phyloP scores from a whole-genome alignment of 2,329 filamentous ascomycete species.

The Curvularia verruculosa region DNA sequence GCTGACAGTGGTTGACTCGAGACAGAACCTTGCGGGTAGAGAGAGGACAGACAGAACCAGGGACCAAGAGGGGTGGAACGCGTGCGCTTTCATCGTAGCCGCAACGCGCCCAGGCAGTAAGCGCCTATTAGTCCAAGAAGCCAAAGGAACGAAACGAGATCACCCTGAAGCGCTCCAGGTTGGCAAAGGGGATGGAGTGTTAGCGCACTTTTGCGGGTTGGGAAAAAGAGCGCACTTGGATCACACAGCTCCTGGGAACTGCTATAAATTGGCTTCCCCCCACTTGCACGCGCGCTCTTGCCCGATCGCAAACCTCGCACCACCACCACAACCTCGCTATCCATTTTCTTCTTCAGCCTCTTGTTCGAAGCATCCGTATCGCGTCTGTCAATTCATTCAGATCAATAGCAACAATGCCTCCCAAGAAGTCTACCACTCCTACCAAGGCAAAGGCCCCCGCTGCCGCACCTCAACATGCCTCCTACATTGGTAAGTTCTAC shows the following conservation, averaged over 20 bases:
- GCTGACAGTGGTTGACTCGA: conserved; percentile 3
- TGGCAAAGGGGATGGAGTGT: conserved; percentile 1
- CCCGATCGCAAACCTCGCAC: conserved; percentile 35
- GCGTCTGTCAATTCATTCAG: conserved; percentile 32
- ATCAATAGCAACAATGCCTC: conserved; percentile 62
- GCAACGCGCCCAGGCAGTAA: conserved; percentile 23
- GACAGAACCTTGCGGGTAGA: conserved; percentile 11
- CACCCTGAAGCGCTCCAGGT: conserved; percentile 12
- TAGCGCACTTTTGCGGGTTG: conserved; percentile 2
- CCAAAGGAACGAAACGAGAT: conserved; percentile 30
- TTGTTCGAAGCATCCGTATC: conserved; percentile 46
- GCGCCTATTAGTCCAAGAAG: conserved; percentile 31
- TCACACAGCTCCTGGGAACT: conserved; percentile 14
- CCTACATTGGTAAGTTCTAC: conserved; percentile 67
- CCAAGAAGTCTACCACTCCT: conserved; percentile 66
- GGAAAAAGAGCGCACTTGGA: conserved; percentile 22
- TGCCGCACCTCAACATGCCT: conserved; percentile 63
- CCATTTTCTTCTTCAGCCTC: conserved; percentile 28
- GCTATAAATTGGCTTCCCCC: conserved; percentile 38
- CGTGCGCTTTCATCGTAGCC: conserved; percentile 21
- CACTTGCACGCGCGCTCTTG: conserved; percentile 35
- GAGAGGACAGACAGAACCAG: conserved; percentile 18
- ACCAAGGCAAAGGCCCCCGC: conserved; percentile 64
- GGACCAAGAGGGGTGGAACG: conserved; percentile 22
- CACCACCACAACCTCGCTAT: conserved; percentile 23